These are phyloP conservation scores for Cafeteria roenbergensis DNA, from an alignment of 108 stramenopile genomes.

Conservation along the genomic window DNA sequence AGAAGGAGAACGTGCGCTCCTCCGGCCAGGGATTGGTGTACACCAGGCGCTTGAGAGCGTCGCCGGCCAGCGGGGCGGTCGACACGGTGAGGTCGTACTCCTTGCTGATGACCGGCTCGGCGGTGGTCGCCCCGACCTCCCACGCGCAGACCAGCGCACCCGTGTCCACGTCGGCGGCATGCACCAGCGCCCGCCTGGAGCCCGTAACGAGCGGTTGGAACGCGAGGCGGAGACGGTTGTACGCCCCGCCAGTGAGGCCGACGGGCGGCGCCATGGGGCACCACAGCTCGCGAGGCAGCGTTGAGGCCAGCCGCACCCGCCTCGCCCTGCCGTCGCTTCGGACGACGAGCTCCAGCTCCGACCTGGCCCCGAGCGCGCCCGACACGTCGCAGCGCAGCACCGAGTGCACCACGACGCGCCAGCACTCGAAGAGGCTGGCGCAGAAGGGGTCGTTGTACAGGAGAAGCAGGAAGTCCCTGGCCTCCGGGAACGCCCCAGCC, in stretches of 20 bases:
- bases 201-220: no score
- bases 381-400: neutral
- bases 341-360: neutral
- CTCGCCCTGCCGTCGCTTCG: neutral
- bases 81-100: neutral
- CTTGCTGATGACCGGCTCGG: neutral
- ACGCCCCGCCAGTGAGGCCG: no score
- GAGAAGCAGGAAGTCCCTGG: neutral
- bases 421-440: neutral
- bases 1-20: no score
- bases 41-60: neutral
- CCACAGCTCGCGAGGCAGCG: neutral
- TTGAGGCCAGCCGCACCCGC: neutral
- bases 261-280: neutral
- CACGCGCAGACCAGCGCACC: neutral
- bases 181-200: no score
- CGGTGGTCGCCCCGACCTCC: neutral
- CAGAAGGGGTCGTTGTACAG: neutral
- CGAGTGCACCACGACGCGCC: neutral
- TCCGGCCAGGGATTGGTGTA: no score
- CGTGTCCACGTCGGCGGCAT: neutral
- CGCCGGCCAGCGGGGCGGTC: no score
- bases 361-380: neutral
- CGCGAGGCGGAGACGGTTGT: no score
- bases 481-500: neutral